Percentiles rank a stretch among this genome's conserved stretches.
Evolutionary conservation across 1,284 basidiomycete genomes (phyloP).

Genomic region (Trichosporon faecale): DNA sequence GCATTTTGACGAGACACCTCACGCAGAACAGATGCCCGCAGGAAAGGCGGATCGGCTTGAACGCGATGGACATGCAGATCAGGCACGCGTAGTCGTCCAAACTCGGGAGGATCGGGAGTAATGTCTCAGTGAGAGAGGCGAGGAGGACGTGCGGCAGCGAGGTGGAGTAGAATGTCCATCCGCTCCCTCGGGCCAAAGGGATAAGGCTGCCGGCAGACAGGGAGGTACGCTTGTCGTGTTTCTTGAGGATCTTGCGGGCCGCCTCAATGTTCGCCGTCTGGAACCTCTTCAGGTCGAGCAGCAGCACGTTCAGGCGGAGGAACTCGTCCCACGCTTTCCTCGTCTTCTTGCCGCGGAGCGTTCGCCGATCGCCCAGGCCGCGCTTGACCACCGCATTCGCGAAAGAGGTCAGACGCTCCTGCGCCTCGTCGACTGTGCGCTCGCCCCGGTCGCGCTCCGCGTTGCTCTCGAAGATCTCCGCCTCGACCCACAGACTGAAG

Average conservation of each 20-base stretch:
- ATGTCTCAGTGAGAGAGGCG: conserved; percentile 76
- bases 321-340: conserved; percentile 71
- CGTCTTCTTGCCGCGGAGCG: conserved; percentile 65
- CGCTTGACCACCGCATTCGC: conserved; percentile 64
- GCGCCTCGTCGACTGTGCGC: conserved; percentile 67
- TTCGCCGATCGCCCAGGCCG: conserved; percentile 60
- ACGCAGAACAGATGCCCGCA: conserved; percentile 94
- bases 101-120: conserved; percentile 63
- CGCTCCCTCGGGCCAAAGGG: conserved; percentile 20
- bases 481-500: conserved; percentile 81
- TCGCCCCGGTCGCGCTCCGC: conserved; percentile 74
- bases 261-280: conserved; percentile 86
- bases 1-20: conserved; percentile 88
- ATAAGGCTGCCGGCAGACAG: conserved; percentile 55
- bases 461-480: conserved; percentile 79
- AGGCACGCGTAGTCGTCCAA: conserved; percentile 66
- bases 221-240: conserved; percentile 77
- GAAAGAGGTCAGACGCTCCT: conserved; percentile 69
- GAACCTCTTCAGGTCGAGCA: conserved; percentile 84
- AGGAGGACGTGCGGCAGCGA: conserved; percentile 76
- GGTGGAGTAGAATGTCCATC: conserved; percentile 55
- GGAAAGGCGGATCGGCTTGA: conserved; percentile 78
- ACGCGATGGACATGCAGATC: conserved; percentile 79
- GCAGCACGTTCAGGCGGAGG: conserved; percentile 72
- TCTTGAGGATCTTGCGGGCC: conserved; percentile 85